A percentile compares a stretch with the other conserved stretches of the same genome.
These are phyloP conservation scores for Zymoseptoria tritici DNA, from an alignment of 2,329 filamentous ascomycete species.

Conservation along the genomic window DNA sequence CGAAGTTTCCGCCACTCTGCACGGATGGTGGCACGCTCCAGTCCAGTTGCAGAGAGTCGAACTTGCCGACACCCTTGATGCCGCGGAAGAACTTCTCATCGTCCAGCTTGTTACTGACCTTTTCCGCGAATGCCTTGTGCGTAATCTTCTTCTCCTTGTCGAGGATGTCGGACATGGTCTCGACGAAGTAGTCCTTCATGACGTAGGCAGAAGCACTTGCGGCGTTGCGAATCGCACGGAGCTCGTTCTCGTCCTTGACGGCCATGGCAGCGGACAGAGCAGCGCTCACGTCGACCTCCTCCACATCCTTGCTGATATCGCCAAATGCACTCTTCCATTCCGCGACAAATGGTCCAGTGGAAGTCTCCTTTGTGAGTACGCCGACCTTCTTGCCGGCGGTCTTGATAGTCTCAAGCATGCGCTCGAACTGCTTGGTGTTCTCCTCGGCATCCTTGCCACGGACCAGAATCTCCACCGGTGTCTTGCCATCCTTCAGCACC, in stretches of 20 bases:
- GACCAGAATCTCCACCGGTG: conserved; percentile 85
- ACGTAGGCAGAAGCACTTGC: conserved; percentile 89
- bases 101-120: conserved; percentile 85
- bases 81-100: conserved; percentile 88
- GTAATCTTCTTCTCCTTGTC: conserved; percentile 97
- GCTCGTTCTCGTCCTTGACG: conserved; percentile 89
- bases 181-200: conserved; percentile 94
- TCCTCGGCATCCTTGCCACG: conserved; percentile 85
- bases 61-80: conserved; percentile 75
- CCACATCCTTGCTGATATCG: conserved; percentile 73
- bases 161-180: conserved; percentile 94
- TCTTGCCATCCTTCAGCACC: conserved; percentile 78
- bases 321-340: conserved; percentile 86
- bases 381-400: conserved; percentile 86
- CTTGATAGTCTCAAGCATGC: conserved; percentile 80
- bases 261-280: conserved; percentile 82
- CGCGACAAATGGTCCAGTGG: conserved; percentile 81
- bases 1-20: conserved; percentile 83
- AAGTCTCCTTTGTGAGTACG: conserved; percentile 73
- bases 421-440: conserved; percentile 83
- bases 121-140: conserved; percentile 76
- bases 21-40: conserved; percentile 92
- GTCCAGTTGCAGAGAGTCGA: conserved; percentile 82
- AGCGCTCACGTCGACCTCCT: conserved; percentile 77
- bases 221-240: conserved; percentile 88